Conservation (phyloP, 352 stramenopile species). For the Hyaloperonospora arabidopsidis region DNA sequence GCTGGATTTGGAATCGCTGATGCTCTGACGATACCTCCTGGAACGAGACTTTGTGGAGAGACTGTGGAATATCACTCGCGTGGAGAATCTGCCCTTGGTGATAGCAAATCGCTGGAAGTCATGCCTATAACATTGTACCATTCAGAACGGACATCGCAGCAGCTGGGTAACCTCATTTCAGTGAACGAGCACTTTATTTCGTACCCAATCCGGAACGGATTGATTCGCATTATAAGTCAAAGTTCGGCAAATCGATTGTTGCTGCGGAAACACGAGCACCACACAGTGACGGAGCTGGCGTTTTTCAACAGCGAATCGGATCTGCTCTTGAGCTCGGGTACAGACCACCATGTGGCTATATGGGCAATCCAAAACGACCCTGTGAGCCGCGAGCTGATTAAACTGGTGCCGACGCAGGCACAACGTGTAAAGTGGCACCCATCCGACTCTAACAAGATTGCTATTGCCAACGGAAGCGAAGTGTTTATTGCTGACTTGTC, state of each 20-base stretch:
- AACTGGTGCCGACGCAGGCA: constrained; percentile 44
- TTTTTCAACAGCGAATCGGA: constrained; percentile 74
- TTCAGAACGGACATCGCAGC: constrained; percentile 62
- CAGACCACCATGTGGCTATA: constrained; percentile 67
- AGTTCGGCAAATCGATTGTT: constrained; percentile 66
- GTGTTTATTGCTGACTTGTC: constrained; percentile 60
- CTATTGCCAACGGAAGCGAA: constrained; percentile 53
- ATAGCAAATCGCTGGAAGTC: constrained; percentile 67
- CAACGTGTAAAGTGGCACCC: constrained; percentile 80
- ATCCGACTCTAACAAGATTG: constrained; percentile 64
- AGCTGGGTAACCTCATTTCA: constrained; percentile 65
- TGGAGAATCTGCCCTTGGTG: constrained; percentile 28
- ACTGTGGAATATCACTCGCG: constrained; percentile 44
- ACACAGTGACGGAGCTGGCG: constrained; percentile 60
- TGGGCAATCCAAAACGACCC: constrained; percentile 61
- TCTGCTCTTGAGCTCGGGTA: constrained; percentile 55
- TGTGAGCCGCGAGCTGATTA: constrained; percentile 61
- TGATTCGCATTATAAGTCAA: constrained; percentile 81
- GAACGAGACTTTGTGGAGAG: constrained; percentile 41
- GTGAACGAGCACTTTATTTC: constrained; percentile 83
- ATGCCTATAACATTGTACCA: constrained; percentile 79
- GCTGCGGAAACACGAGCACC: constrained; percentile 66
- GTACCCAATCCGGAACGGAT: constrained; percentile 77
- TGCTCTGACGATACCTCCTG: constrained; percentile 26
- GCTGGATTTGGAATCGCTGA: constrained; percentile 19